A percentile compares a stretch with the other conserved stretches of the same genome.
These are phyloP conservation scores for Penicillium tannophilum DNA, from an alignment of 495 filamentous ascomycete species.

Conservation along the genomic window DNA sequence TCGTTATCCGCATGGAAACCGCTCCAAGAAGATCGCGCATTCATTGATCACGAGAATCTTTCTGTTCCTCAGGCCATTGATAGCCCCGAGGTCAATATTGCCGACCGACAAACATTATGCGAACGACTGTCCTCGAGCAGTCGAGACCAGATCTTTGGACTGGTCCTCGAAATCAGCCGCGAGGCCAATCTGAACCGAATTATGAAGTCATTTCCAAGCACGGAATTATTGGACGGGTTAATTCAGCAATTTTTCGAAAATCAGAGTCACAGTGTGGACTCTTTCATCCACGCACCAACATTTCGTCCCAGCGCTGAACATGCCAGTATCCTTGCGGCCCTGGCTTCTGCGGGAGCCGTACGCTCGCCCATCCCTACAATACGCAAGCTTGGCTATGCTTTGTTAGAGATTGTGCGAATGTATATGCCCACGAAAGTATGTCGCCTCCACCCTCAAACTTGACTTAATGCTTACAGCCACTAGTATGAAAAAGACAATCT, in stretches of 20 bases:
- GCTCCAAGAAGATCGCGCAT: slow-evolving; percentile 48
- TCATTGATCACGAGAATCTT: slow-evolving; percentile 55
- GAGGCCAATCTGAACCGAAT: slow-evolving; percentile 47
- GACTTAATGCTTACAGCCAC: neutral
- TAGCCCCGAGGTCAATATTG: slow-evolving; percentile 24
- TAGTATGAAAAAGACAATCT: slow-evolving; percentile 60
- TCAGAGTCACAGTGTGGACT: slow-evolving; percentile 49
- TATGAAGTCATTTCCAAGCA: slow-evolving; percentile 61
- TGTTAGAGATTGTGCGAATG: slow-evolving; percentile 60
- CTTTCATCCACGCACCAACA: slow-evolving; percentile 61
- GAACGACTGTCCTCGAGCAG: slow-evolving; percentile 47
- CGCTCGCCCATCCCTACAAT: slow-evolving; percentile 56
- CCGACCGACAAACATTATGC: slow-evolving; percentile 27
- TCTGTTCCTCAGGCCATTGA: slow-evolving; percentile 47
- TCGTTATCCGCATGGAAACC: slow-evolving; percentile 61
- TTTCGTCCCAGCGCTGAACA: slow-evolving; percentile 52
- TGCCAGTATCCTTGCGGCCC: slow-evolving; percentile 57
- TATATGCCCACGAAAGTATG: slow-evolving; percentile 50
- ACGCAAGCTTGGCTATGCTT: slow-evolving; percentile 62
- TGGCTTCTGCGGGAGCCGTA: slow-evolving; percentile 59
- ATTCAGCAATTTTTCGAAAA: slow-evolving; percentile 61
- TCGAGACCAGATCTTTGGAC: slow-evolving; percentile 59
- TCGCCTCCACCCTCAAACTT: neutral
- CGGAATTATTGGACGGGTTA: slow-evolving; percentile 58
- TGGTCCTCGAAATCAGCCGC: slow-evolving; percentile 56